Percentiles rank a stretch among this genome's conserved stretches.
Conservation (phyloP, 148 eudicot genomes). For the Oxyria digyna region DNA sequence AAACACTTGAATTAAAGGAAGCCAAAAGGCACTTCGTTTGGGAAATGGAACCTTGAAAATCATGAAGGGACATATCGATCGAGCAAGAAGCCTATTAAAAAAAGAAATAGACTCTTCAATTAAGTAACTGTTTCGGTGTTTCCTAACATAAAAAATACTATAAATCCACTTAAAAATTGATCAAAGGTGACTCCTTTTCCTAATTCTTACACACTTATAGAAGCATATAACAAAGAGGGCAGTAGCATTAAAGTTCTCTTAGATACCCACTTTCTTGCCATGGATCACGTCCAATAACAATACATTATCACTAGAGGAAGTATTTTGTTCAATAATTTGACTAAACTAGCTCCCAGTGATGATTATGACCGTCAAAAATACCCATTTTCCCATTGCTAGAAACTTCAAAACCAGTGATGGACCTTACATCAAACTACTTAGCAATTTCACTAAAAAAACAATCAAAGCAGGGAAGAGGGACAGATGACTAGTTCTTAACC, state of each 20-base stretch:
- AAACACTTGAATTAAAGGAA: conserved; percentile 54
- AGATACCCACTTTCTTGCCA: not conserved
- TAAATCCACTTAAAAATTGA: not conserved
- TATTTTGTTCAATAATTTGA: not conserved
- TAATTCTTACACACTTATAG: not conserved
- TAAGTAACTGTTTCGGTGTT: not conserved
- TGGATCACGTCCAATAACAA: not conserved
- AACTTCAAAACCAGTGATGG: not conserved
- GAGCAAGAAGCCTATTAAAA: conserved; percentile 42
- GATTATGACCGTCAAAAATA: not conserved
- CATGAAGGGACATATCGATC: conserved; percentile 45
- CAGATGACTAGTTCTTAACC: not conserved
- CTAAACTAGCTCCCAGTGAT: not conserved
- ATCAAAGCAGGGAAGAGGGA: not conserved
- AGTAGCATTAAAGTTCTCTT: not conserved
- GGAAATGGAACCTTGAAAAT: conserved; percentile 54
- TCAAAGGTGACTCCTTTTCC: not conserved
- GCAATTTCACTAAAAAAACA: not conserved
- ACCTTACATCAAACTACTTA: not conserved
- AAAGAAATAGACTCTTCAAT: not conserved
- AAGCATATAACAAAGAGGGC: not conserved
- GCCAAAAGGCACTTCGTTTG: conserved; percentile 81
- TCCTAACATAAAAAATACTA: not conserved
- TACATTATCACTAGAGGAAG: not conserved
- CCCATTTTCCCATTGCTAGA: not conserved